Evolutionary conservation across 169 alveolate species (phyloP).

Genomic region (Toxoplasma gondii): DNA sequence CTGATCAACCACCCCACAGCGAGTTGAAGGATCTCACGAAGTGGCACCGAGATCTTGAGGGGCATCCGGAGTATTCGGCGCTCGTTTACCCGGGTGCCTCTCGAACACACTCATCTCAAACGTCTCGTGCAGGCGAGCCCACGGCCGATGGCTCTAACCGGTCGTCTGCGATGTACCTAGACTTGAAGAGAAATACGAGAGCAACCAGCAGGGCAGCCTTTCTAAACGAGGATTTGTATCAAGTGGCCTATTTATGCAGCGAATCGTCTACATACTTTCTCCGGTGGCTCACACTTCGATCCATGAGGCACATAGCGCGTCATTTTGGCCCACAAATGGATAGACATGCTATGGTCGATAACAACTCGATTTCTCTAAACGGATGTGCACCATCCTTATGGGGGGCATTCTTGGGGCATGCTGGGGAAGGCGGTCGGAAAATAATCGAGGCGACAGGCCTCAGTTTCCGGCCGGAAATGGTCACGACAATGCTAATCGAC

Average conservation of each 20-base stretch:
- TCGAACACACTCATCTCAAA: not conserved
- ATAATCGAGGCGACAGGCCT: slow-evolving; percentile 22
- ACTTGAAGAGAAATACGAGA: not conserved
- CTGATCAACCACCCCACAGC: slow-evolving; percentile 48
- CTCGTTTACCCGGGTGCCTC: slow-evolving; percentile 38
- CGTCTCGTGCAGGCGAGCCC: not conserved
- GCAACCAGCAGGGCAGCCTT: not conserved
- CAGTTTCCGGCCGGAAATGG: slow-evolving; percentile 25
- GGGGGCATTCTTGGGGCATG: slow-evolving; percentile 10
- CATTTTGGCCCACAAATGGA: not conserved
- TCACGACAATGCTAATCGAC: slow-evolving; percentile 56
- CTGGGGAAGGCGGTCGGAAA: slow-evolving; percentile 3
- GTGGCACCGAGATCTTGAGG: slow-evolving; percentile 60
- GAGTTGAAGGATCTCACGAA: slow-evolving; percentile 44
- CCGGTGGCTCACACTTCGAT: slow-evolving; percentile 3
- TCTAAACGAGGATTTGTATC: not conserved
- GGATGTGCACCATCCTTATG: not conserved
- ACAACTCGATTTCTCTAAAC: not conserved
- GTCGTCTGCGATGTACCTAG: not conserved
- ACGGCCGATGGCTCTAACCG: too few species aligned
- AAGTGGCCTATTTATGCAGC: slow-evolving; percentile 20
- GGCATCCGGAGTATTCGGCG: slow-evolving; percentile 41
- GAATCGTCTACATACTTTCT: not conserved
- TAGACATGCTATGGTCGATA: not conserved
- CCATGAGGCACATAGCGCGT: slow-evolving; percentile 13